Evolutionary conservation across 2,329 filamentous ascomycete genomes (phyloP).

Genomic region (Tolypocladium nubicola): DNA sequence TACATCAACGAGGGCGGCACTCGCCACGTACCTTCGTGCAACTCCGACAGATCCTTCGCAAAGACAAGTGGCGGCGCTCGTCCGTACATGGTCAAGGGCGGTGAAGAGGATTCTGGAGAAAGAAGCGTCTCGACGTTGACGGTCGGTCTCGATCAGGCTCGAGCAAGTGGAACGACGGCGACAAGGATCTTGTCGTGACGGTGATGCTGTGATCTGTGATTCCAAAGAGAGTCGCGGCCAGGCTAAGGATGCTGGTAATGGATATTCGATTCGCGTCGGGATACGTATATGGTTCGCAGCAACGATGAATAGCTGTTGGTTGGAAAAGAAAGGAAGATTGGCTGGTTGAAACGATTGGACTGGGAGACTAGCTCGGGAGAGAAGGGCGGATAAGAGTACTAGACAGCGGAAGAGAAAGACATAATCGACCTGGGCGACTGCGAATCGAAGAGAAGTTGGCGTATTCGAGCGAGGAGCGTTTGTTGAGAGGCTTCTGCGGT

Average conservation of each 20-base stretch:
- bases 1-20: not conserved
- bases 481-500: not conserved
- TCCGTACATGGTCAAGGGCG: not conserved
- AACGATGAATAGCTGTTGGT: not conserved
- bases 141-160: not conserved
- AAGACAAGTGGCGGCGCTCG: constrained; percentile 2
- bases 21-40: constrained; percentile 17
- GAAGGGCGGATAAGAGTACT: constrained; percentile 4
- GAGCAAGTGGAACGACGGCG: not conserved
- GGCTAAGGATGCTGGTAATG: not conserved
- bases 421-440: constrained; percentile 19
- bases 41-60: constrained; percentile 18
- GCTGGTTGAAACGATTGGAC: constrained; percentile 14
- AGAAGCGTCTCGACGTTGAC: not conserved
- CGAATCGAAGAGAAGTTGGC: constrained; percentile 9
- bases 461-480: not conserved
- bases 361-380: constrained; percentile 11
- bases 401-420: constrained; percentile 18
- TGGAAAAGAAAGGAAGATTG: constrained; percentile 13
- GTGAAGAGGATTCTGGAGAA: not conserved
- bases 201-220: not conserved
- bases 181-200: not conserved
- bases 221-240: not conserved
- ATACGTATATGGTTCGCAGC: not conserved
- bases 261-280: not conserved